phyloP scores from a whole-genome alignment of 257 asterid species.

The Jaltomata sinuosa region DNA sequence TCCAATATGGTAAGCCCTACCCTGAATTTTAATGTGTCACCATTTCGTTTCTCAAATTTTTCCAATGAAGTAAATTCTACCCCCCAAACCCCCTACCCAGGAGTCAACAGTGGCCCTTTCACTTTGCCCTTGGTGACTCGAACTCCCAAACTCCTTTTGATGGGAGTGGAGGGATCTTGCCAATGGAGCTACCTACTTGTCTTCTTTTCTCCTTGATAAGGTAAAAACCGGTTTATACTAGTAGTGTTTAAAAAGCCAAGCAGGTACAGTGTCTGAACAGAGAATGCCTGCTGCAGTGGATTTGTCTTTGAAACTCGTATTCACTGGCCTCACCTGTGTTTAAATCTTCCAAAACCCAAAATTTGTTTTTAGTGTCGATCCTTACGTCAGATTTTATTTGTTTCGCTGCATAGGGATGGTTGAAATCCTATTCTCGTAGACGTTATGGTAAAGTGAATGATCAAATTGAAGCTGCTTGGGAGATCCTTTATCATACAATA shows the following conservation, averaged over 20 bases:
- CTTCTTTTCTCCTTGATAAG: not conserved
- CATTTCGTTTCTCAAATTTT: too few species aligned
- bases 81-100: not conserved
- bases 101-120: not conserved
- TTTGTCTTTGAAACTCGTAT: not conserved
- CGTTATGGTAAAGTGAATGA: conserved; percentile 69
- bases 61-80: not conserved
- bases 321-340: not conserved
- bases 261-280: not conserved
- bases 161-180: not conserved
- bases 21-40: not conserved
- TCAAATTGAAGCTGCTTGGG: conserved; percentile 79
- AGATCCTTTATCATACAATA: conserved; percentile 67
- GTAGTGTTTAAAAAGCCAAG: not conserved
- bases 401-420: conserved; percentile 66
- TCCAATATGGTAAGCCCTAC: not conserved
- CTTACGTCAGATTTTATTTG: not conserved
- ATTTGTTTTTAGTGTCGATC: not conserved
- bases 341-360: not conserved
- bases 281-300: not conserved
- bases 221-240: not conserved
- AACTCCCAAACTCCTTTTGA: not conserved
- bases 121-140: not conserved
- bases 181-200: not conserved
- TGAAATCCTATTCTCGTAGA: conserved; percentile 65